These are phyloP conservation scores for Picocystis sp. DNA, from an alignment of 163 green algal genomes.

Conservation along the genomic window DNA sequence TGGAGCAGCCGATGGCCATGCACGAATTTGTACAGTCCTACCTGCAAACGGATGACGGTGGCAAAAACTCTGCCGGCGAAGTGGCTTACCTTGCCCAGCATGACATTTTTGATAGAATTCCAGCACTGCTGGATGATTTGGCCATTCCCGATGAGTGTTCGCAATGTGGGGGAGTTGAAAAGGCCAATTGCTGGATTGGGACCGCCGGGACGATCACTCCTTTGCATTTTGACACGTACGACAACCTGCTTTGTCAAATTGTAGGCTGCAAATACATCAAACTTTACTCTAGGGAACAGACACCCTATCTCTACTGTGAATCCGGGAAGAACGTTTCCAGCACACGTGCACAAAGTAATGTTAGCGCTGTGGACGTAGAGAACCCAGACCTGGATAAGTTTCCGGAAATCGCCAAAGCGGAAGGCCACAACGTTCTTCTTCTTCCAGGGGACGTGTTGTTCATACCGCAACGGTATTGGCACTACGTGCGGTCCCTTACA, in stretches of 20 bases:
- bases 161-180: constrained; percentile 2
- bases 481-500: constrained; percentile 14
- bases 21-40: constrained; percentile 6
- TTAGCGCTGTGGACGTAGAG: constrained; percentile 10
- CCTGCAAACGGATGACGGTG: constrained; percentile 1
- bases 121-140: constrained; percentile 3
- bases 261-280: constrained; percentile 15
- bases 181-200: constrained; percentile 19
- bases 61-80: constrained; percentile 1
- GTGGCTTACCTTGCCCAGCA: constrained; percentile 16
- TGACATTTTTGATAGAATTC: constrained; percentile 9
- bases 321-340: not conserved
- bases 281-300: constrained; percentile 8
- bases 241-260: constrained; percentile 20
- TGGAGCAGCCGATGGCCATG: constrained; percentile 1
- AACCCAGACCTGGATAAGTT: constrained; percentile 4
- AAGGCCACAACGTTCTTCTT: constrained; percentile 6
- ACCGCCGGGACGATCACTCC: constrained; percentile 17
- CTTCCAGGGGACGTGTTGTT: constrained; percentile 13
- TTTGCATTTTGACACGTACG: constrained; percentile 20
- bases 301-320: constrained; percentile 6
- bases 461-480: constrained; percentile 11
- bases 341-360: constrained; percentile 14
- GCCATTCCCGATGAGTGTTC: not conserved
- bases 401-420: not conserved